Evolutionary conservation across 306 rosid genomes (phyloP).

Genomic region (Rosa chinensis): DNA sequence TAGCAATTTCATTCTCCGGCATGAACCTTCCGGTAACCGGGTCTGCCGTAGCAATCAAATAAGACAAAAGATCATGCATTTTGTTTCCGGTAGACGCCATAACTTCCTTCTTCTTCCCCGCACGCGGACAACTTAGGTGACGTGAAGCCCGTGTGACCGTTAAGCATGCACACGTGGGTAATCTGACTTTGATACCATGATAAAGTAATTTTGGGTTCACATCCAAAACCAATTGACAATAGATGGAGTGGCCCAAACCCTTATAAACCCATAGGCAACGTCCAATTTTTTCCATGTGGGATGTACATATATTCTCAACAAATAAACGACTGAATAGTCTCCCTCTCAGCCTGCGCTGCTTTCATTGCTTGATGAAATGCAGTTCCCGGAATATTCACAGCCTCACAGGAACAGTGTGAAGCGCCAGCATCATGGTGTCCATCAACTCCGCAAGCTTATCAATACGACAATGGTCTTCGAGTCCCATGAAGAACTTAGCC

Average conservation of each 20-base stretch:
- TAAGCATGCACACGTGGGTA: too few relatives aligned
- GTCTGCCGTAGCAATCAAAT: background rate
- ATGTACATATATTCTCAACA: too few relatives aligned
- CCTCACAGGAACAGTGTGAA: background rate
- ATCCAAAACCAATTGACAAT: too few relatives aligned
- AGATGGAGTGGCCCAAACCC: too few relatives aligned
- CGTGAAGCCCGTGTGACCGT: too few relatives aligned
- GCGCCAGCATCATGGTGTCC: background rate
- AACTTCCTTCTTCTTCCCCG: constrained; percentile 10
- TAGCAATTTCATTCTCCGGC: constrained; percentile 11
- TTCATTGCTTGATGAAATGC: background rate
- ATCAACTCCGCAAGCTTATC: background rate
- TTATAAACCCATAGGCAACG: too few relatives aligned
- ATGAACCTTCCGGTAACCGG: background rate
- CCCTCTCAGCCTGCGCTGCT: background rate
- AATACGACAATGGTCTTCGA: too few relatives aligned
- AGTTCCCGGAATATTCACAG: constrained; percentile 5
- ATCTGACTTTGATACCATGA: too few relatives aligned
- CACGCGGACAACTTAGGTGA: too few relatives aligned
- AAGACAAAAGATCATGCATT: background rate
- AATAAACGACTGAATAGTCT: background rate
- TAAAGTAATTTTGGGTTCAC: too few relatives aligned
- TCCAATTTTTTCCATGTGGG: too few relatives aligned
- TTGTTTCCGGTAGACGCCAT: background rate
- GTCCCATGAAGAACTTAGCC: background rate